Conservation (phyloP, 805 yeast genomes). For the Pichia nanzhaoensis region DNA sequence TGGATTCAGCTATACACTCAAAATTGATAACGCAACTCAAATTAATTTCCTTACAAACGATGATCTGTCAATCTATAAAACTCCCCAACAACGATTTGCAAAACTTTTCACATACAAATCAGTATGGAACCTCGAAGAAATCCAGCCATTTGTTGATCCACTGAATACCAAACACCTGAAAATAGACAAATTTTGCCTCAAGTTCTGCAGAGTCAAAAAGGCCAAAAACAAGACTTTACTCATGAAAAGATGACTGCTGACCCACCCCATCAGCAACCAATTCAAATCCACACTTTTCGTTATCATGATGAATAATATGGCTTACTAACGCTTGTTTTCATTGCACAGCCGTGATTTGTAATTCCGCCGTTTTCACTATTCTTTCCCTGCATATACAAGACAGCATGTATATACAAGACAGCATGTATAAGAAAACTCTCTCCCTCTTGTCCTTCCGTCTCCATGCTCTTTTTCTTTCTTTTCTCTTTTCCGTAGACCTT, state of each 20-base stretch:
- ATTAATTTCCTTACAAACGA: not conserved
- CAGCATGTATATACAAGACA: too few species aligned
- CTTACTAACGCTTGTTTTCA: slow-evolving; percentile 3
- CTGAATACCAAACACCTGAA: slow-evolving; percentile 38
- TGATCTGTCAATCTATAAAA: slow-evolving; percentile 35
- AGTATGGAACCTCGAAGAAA: slow-evolving; percentile 55
- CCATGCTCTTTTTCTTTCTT: not conserved
- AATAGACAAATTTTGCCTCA: slow-evolving; percentile 53
- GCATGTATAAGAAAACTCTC: not conserved
- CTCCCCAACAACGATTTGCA: slow-evolving; percentile 43
- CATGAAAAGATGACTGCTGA: not conserved
- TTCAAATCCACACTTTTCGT: not conserved
- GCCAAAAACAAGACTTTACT: not conserved
- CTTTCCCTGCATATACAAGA: too few species aligned
- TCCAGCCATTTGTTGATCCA: slow-evolving; percentile 57
- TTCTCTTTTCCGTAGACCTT: too few species aligned
- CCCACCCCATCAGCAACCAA: not conserved
- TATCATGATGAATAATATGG: not conserved
- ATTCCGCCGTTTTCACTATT: not conserved
- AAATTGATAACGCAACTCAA: slow-evolving; percentile 7
- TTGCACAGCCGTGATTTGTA: not conserved
- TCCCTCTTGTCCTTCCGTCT: not conserved
- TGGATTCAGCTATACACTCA: slow-evolving; percentile 29
- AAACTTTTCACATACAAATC: slow-evolving; percentile 47
- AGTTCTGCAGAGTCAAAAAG: slow-evolving; percentile 50